Evolutionary conservation across 345 rosid species (phyloP).

Genomic region (Orychophragmus violaceus): DNA sequence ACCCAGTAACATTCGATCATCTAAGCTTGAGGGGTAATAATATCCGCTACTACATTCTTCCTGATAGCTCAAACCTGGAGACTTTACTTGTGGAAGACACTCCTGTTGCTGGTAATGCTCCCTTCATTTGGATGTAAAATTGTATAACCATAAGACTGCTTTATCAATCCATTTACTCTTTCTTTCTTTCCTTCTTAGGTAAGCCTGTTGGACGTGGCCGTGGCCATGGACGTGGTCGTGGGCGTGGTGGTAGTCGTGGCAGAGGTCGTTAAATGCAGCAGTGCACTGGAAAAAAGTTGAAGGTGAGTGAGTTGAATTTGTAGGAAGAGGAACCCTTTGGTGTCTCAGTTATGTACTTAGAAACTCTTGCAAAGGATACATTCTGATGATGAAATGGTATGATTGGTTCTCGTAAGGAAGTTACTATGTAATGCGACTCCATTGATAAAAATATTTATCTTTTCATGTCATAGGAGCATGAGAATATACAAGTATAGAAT

Average conservation of each 20-base stretch:
- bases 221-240: conserved; percentile 85
- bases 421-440: conserved; percentile 3
- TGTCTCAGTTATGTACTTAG: conserved; percentile 12
- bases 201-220: too few species aligned
- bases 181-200: too few species aligned
- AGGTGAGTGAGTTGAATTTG: conserved; percentile 5
- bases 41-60: too few species aligned
- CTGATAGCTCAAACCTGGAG: too few species aligned
- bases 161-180: too few species aligned
- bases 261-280: conserved; percentile 57
- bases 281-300: neutral
- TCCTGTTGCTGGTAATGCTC: too few species aligned
- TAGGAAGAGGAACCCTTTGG: conserved; percentile 10
- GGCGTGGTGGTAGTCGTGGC: conserved; percentile 62
- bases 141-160: too few species aligned
- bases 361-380: conserved; percentile 12
- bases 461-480: conserved; percentile 7
- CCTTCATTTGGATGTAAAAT: too few species aligned
- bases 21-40: too few species aligned
- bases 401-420: neutral
- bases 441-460: conserved; percentile 4
- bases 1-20: too few species aligned
- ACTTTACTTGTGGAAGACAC: too few species aligned
- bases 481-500: neutral
- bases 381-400: neutral